Evolutionary conservation across 768 basidiomycete genomes (phyloP).

Genomic region (Galerina marginata): DNA sequence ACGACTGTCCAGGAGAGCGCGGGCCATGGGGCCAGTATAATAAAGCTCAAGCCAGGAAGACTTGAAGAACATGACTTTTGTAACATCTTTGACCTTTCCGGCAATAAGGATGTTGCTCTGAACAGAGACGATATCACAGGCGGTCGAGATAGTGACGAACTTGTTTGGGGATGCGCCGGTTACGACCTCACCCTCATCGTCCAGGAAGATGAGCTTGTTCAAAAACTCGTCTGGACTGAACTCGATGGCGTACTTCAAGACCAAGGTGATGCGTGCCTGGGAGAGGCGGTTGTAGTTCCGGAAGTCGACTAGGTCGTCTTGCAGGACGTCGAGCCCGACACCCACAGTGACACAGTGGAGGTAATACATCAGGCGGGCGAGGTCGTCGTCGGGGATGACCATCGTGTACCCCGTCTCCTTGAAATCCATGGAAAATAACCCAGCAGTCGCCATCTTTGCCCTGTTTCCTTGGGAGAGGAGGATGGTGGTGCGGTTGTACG

Average conservation of each 20-base stretch:
- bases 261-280: conserved; percentile 15
- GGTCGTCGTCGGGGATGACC: conserved; percentile 21
- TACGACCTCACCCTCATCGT: conserved; percentile 19
- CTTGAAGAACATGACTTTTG: conserved; percentile 25
- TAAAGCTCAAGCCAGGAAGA: conserved; percentile 20
- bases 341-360: conserved; percentile 25
- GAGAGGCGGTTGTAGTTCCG: conserved; percentile 16
- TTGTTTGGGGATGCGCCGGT: conserved; percentile 8
- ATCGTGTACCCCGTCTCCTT: conserved; percentile 12
- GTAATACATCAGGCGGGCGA: conserved; percentile 27
- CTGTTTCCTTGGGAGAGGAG: no score
- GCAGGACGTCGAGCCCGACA: conserved; percentile 24
- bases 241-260: conserved; percentile 21
- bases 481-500: no score
- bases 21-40: conserved; percentile 21
- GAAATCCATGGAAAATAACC: conserved; percentile 15
- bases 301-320: conserved; percentile 23
- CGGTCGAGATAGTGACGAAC: conserved; percentile 22
- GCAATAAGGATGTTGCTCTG: conserved; percentile 22
- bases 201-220: conserved; percentile 22
- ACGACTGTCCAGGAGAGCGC: conserved; percentile 15
- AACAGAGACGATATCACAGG: conserved; percentile 18
- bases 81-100: conserved; percentile 23
- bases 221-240: conserved; percentile 23
- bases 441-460: conserved; percentile 3